These are phyloP conservation scores for Rhodomyrtus tomentosa DNA, from an alignment of 345 rosid genomes.

Conservation along the genomic window DNA sequence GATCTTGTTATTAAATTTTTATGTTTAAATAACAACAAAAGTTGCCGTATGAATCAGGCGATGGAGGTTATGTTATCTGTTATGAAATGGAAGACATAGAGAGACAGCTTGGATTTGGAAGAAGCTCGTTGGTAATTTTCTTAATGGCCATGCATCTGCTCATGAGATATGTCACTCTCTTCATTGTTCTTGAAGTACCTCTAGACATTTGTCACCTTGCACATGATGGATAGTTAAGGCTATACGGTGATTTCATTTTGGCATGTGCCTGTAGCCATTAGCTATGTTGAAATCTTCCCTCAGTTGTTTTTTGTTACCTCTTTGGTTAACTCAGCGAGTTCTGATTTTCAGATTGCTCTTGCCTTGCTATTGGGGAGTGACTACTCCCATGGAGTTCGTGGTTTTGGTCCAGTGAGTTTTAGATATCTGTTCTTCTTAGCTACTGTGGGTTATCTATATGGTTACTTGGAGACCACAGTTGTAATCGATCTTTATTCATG, in stretches of 20 bases:
- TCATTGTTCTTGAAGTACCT: background rate
- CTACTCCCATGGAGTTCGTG: constrained; percentile 73
- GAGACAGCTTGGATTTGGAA: constrained; percentile 76
- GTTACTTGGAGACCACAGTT: background rate
- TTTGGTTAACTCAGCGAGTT: background rate
- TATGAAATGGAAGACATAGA: constrained; percentile 90
- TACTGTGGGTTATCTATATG: background rate
- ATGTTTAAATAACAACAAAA: background rate
- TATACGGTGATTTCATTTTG: background rate
- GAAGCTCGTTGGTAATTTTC: constrained; percentile 73
- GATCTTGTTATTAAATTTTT: background rate
- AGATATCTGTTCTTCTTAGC: constrained; percentile 5
- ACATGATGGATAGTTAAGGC: background rate
- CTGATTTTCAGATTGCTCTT: constrained; percentile 46
- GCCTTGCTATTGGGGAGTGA: constrained; percentile 92
- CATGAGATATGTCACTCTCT: background rate
- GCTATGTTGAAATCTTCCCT: background rate
- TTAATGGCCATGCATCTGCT: constrained; percentile 2
- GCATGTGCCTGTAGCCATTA: background rate
- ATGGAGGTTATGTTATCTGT: constrained; percentile 74
- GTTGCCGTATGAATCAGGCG: constrained; percentile 39
- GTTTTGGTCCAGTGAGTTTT: constrained; percentile 66
- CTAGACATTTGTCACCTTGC: background rate
- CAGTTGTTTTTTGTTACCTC: background rate
- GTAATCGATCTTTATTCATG: background rate